A percentile compares a stretch with the other conserved stretches of the same genome.
Conservation (phyloP, 2,329 filamentous ascomycete species). For the Juglanconis juglandina region DNA sequence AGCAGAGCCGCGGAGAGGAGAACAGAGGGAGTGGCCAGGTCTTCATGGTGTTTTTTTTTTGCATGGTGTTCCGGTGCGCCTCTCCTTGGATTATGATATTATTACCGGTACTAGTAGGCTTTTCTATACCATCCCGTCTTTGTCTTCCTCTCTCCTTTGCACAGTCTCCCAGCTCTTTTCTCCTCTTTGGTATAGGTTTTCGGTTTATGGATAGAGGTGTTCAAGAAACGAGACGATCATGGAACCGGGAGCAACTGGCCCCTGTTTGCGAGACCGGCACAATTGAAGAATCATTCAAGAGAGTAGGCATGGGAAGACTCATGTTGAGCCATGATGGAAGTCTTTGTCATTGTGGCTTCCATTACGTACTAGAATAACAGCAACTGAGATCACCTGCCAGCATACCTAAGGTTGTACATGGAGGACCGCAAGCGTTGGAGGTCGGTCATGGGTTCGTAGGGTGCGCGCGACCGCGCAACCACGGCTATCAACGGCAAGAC, state of each 20-base stretch:
- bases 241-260: background rate
- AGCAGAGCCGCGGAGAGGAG: background rate
- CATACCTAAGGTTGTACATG: no score
- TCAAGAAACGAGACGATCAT: background rate
- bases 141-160: background rate
- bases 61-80: constrained; percentile 7
- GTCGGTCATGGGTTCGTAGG: background rate
- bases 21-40: background rate
- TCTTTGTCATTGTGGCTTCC: background rate
- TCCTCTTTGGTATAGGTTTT: background rate
- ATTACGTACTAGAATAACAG: constrained; percentile 13
- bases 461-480: background rate
- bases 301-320: background rate
- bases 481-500: constrained; percentile 16
- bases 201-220: background rate
- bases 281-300: background rate
- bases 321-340: background rate
- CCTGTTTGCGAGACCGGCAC: no score
- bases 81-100: background rate
- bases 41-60: background rate
- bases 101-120: background rate
- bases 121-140: background rate
- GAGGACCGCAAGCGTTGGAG: background rate
- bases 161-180: background rate
- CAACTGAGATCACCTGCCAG: constrained; percentile 4